Evolutionary conservation across 140 eudicot species (phyloP).

Genomic region (Ambrosia hybrid): DNA sequence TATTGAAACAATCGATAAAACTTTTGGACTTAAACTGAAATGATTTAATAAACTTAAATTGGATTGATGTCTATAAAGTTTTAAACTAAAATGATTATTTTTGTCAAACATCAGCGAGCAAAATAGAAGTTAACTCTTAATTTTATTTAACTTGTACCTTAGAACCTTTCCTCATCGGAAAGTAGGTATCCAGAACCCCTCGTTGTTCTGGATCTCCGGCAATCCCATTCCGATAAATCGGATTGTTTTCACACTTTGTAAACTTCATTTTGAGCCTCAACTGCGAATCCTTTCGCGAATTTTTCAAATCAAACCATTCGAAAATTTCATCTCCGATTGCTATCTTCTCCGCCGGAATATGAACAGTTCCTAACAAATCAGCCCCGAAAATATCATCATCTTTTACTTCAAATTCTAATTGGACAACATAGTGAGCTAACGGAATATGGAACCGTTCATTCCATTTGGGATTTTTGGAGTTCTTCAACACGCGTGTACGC

Average conservation of each 20-base stretch:
- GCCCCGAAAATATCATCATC: constrained; percentile 84
- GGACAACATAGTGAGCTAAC: constrained; percentile 55
- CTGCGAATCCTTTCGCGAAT: constrained; percentile 70
- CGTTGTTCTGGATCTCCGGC: constrained; percentile 56
- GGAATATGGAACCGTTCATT: constrained; percentile 61
- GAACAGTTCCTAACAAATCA: constrained; percentile 56
- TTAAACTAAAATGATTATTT: no score
- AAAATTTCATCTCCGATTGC: constrained; percentile 45
- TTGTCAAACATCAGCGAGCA: no score
- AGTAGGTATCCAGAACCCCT: constrained; percentile 68
- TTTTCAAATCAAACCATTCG: constrained; percentile 64
- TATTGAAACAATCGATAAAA: no score
- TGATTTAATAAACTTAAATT: no score
- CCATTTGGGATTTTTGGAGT: constrained; percentile 80
- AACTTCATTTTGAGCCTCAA: constrained; percentile 54
- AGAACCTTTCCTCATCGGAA: constrained; percentile 79
- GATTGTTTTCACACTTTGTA: constrained; percentile 54
- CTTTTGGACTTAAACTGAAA: no score
- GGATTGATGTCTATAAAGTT: no score
- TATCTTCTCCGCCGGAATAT: constrained; percentile 51
- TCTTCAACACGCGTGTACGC: constrained; percentile 81
- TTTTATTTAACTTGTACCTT: constrained; percentile 14
- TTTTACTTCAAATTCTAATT: constrained; percentile 69
- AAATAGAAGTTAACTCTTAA: no score
- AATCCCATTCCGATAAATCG: constrained; percentile 53